Evolutionary conservation across 257 asterid genomes (phyloP), one percentile per base, ranked within the genome.

Genomic region (Solanum commersonii): DNA sequence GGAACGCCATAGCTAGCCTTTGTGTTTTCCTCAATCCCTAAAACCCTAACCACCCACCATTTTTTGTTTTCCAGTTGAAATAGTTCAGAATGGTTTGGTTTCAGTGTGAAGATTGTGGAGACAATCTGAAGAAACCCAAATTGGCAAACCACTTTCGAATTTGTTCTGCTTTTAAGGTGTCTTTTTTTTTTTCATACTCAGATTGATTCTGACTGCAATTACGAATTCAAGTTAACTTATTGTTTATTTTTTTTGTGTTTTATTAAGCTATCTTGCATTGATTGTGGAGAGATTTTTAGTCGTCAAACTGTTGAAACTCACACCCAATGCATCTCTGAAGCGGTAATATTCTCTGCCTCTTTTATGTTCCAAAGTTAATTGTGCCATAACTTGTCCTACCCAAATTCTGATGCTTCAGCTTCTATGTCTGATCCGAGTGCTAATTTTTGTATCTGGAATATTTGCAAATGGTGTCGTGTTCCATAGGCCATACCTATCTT

Each of bases 31-130:
- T 79, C 63, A 42, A 42, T 78, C 25, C 37, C 25, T 42, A 35
- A 79, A 79, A 40, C 65, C 84, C 65, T 25, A 79, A 71, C 42
- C 42, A 8, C 42, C 25, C 25, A 33, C 14, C 25, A 71, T 29
- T 71, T 70, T 70, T 70, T 29, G 18, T 29, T 70, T 68, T 27
- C 2, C 77, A 22, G n/a, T 70, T 70, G n/a, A 70, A 70, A 27
- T 27, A 27, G 18, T 13, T 67, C 8, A 59, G 90, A 88, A 95
- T 97, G 99, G 99, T 97, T 91, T 97, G 99, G 99, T 97, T 97
- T 93, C 98, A 96, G 93, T 97, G 98, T 84, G 99, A 97, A 91
- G 99, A 94, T 79, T 97, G 98, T 70, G 99, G 99, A 37, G 99
- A 96, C 92, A 94, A 97, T 87, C 93, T 97, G 27, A 95, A 97